Evolutionary conservation across 805 yeast genomes (phyloP).

Genomic region (Millerozyma miso): DNA sequence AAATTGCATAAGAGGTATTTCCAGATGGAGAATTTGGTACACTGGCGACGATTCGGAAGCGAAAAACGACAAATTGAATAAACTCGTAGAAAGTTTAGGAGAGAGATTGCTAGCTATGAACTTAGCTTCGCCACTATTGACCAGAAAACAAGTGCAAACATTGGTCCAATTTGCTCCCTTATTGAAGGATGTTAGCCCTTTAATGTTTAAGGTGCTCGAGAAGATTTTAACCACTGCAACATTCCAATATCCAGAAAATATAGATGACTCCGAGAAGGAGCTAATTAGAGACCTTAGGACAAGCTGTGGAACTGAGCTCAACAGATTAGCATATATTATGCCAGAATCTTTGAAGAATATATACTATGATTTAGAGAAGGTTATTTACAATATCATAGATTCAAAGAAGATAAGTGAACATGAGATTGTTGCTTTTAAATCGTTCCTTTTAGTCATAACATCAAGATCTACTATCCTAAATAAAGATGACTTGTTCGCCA

Average conservation of each 20-base stretch:
- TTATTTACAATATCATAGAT: slow-evolving; percentile 65
- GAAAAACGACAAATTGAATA: slow-evolving; percentile 47
- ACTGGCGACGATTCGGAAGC: slow-evolving; percentile 50
- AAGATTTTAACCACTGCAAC: slow-evolving; percentile 82
- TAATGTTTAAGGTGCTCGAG: slow-evolving; percentile 82
- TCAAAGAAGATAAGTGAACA: slow-evolving; percentile 76
- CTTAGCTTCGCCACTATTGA: slow-evolving; percentile 72
- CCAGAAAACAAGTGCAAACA: slow-evolving; percentile 85
- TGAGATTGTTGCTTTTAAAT: slow-evolving; percentile 90
- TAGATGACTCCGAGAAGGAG: slow-evolving; percentile 72
- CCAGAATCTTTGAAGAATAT: slow-evolving; percentile 85
- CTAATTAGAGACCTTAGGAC: slow-evolving; percentile 82
- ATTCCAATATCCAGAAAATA: slow-evolving; percentile 64
- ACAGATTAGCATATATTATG: slow-evolving; percentile 90
- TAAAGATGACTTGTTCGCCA: slow-evolving; percentile 73
- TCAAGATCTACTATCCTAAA: slow-evolving; percentile 74
- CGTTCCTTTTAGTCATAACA: slow-evolving; percentile 86
- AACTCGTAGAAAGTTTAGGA: slow-evolving; percentile 64
- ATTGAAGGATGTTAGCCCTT: slow-evolving; percentile 65
- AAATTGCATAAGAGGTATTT: slow-evolving; percentile 84
- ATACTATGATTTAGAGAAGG: slow-evolving; percentile 76
- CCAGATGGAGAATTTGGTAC: slow-evolving; percentile 96
- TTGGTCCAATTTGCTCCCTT: slow-evolving; percentile 92
- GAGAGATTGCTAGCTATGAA: slow-evolving; percentile 71
- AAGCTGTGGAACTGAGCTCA: slow-evolving; percentile 90